Base-by-base conservation (phyloP, 768 basidiomycete species). In the Mycena kentingensis region DNA sequence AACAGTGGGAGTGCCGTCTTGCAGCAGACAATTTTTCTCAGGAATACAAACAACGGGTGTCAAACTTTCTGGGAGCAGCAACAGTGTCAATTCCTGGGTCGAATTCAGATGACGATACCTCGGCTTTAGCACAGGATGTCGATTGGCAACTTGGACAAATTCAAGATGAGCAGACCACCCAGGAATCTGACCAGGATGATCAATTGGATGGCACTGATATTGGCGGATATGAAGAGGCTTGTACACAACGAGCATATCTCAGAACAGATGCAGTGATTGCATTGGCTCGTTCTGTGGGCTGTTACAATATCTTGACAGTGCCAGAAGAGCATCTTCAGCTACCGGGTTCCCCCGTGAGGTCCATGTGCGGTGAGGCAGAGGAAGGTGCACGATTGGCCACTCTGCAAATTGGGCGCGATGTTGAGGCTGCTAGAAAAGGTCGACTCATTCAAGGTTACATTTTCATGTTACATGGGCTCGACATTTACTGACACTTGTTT, bases 21-120 rank as follows among this genome's bases (percentile, higher is more conserved):
- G 58, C 58, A 1, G 54, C 53, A 1, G 50, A 51, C 7, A 42
- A 60, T 27, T 60, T 45, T 24, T 52, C 58, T 16, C 46, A 25
- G 6, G 25, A 48, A n/a, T 47, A 56, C n/a, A 48, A 41, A 52
- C 21, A 28, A 4, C 34, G 39, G 6, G 3, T 43, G 1, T 22
- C 46, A 4, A 31, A 35, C 10, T 37, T 43, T 26, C 16, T n/a
- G 26, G 2, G 28, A 3, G 1, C 36, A 4, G 16, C 28, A 2
- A 31, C 27, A 13, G 24, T 36, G 28, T 4, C 8, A 22, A 11
- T 35, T 29, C 7, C 26, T 49, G 1, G 28, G 51, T 21, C n/a
- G 16, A 0, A 15, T 5, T 7, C 24, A 49, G n/a, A n/a, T 27
- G n/a, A n/a, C n/a, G 47, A 54, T 22, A n/a, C 41, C 22, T 19